Conservation (phyloP, 352 stramenopile species). For the Phytophthora agathidicida region DNA sequence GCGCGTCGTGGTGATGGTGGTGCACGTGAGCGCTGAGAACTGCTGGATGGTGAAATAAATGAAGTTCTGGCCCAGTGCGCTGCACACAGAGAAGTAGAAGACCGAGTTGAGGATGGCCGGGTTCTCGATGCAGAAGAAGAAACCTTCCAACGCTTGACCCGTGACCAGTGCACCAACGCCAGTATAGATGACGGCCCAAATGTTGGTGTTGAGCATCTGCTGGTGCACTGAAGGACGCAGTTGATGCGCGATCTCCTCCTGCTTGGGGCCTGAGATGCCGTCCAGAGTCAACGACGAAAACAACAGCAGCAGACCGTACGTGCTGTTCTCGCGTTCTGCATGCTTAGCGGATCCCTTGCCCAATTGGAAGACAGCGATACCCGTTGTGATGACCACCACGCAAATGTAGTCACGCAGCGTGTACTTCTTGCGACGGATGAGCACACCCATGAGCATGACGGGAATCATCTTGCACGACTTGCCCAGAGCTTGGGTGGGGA, state of each 20-base stretch:
- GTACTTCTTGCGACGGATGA: slow-evolving; percentile 93
- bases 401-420: slow-evolving; percentile 90
- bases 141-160: slow-evolving; percentile 71
- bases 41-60: slow-evolving; percentile 99
- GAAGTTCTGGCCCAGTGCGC: slow-evolving; percentile 98
- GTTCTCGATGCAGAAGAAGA: slow-evolving; percentile 86
- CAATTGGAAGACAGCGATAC: slow-evolving; percentile 92
- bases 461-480: slow-evolving; percentile 99
- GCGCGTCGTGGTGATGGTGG: slow-evolving; percentile 99
- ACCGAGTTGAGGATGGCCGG: slow-evolving; percentile 85
- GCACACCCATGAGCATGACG: slow-evolving; percentile 94
- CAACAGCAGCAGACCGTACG: slow-evolving; percentile 88
- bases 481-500: slow-evolving; percentile 97
- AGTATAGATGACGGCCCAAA: slow-evolving; percentile 90
- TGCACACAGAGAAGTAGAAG: slow-evolving; percentile 96
- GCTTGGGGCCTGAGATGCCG: slow-evolving; percentile 95
- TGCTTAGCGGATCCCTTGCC: slow-evolving; percentile 81
- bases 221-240: slow-evolving; percentile 86
- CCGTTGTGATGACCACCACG: slow-evolving; percentile 89
- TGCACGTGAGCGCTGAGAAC: slow-evolving; percentile 98
- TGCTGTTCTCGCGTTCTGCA: slow-evolving; percentile 86
- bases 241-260: slow-evolving; percentile 90
- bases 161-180: slow-evolving; percentile 74
- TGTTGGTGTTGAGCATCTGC: slow-evolving; percentile 92
- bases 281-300: slow-evolving; percentile 95